These are phyloP conservation scores for Epichloe coenophiala DNA, from an alignment of 2,329 filamentous ascomycete species.

Conservation along the genomic window DNA sequence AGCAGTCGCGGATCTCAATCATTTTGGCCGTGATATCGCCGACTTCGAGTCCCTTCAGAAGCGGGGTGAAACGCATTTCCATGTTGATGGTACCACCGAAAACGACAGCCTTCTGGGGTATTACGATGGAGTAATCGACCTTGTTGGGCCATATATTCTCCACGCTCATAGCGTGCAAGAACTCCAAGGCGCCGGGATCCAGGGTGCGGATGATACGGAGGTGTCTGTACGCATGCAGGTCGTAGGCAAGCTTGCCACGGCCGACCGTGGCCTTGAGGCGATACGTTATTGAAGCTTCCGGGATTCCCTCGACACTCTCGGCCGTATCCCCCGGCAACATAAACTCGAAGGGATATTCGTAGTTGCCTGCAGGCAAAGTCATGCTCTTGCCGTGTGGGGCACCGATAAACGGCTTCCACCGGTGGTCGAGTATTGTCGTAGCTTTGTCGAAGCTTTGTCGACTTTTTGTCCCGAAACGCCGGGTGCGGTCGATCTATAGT, in stretches of 20 bases:
- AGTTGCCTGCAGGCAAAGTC: constrained; percentile 58
- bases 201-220: constrained; percentile 66
- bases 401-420: constrained; percentile 53
- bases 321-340: constrained; percentile 58
- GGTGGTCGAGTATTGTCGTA: constrained; percentile 50
- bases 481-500: constrained; percentile 38
- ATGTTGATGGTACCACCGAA: constrained; percentile 79
- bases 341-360: constrained; percentile 71
- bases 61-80: constrained; percentile 74
- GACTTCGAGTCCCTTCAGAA: constrained; percentile 77
- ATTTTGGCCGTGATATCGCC: constrained; percentile 72
- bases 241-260: constrained; percentile 76
- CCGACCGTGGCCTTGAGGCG: constrained; percentile 82
- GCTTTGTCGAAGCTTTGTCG: constrained; percentile 30
- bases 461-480: constrained; percentile 43
- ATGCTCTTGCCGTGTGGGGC: constrained; percentile 37
- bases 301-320: constrained; percentile 84
- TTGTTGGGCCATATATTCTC: constrained; percentile 98
- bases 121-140: constrained; percentile 85
- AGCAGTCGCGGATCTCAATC: constrained; percentile 63
- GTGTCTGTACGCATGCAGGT: constrained; percentile 67
- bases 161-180: constrained; percentile 82
- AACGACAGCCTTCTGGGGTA: constrained; percentile 86
- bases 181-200: constrained; percentile 61
- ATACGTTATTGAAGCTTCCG: constrained; percentile 79